Evolutionary conservation across 129 eudicot genomes (phyloP), one percentile per base, ranked within the genome.

Genomic region (Oenanthe sinensis): DNA sequence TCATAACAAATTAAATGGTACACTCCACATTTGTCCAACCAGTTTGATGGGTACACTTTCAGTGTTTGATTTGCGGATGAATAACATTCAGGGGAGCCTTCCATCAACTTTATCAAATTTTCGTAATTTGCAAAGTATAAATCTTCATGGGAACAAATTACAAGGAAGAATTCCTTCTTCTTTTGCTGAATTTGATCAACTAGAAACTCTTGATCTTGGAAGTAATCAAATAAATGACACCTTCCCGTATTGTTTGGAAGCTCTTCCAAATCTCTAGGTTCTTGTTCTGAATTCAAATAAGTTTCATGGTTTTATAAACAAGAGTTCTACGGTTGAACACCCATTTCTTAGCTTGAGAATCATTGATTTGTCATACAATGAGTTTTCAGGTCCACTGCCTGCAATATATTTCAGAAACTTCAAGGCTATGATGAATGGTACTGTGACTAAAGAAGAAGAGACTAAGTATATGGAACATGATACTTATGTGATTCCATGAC

Each of bases 361-460:
- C n/a, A 60, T 87, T 30, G 90, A 78, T 16, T 73, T 87, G 0
- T 81, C 90, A 1, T 13, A 46, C 50, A 84, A 84, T 69, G 48
- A 11, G 47, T 87, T 87, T 55, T 49, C 22, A 8, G 85, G 90
- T 7, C 45, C 39, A 1, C 24, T 79, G 26, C 87, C 87, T 0
- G 1, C 4, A 22, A 30, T 10, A 0, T 73, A 75, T 62, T 58
- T 87, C 19, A n/a, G 20, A 73, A 81, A 72, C 26, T 84, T 81
- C 40, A 71, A 78, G 4, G 85, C 82, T 17, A 84, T 84, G 87
- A 81, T 43, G 77, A 36, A 45, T 11, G 24, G 8, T 15, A 13
- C 36, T 0, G 74, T 10, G 11, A 68, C n/a, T n/a, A n/a, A n/a
- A n/a, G n/a, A n/a, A n/a, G n/a, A n/a, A n/a, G n/a, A n/a, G n/a